Percentiles rank a stretch among this genome's conserved stretches.
Conservation (phyloP, 768 basidiomycete species). For the Russula ochroleuca region DNA sequence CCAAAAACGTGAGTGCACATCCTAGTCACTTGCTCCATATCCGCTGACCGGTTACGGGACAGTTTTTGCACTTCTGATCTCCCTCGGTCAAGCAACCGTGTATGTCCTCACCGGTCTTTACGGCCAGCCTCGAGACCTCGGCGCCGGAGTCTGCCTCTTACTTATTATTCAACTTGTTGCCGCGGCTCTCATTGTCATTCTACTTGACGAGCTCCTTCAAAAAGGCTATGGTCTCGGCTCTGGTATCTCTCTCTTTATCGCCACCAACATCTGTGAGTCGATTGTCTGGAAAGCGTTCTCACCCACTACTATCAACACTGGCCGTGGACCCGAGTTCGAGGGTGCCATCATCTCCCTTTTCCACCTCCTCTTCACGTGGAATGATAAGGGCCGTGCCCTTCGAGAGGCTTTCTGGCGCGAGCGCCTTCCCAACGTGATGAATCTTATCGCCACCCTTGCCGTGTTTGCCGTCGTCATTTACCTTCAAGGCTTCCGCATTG, state of each 20-base stretch:
- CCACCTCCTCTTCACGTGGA: slow-evolving; percentile 97
- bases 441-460: slow-evolving; percentile 84
- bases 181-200: slow-evolving; percentile 93
- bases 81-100: slow-evolving; percentile 94
- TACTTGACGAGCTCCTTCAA: slow-evolving; percentile 97
- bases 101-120: slow-evolving; percentile 97
- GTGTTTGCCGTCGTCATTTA: slow-evolving; percentile 97
- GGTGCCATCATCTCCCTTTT: slow-evolving; percentile 94
- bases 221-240: slow-evolving; percentile 99
- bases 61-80: slow-evolving; percentile 97
- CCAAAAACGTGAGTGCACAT: slow-evolving; percentile 78
- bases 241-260: slow-evolving; percentile 98
- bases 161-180: slow-evolving; percentile 94
- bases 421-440: slow-evolving; percentile 96
- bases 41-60: slow-evolving; percentile 13
- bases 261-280: slow-evolving; percentile 99
- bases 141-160: slow-evolving; percentile 94
- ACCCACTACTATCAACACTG: slow-evolving; percentile 96
- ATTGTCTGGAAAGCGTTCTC: slow-evolving; percentile 99
- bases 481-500: slow-evolving; percentile 97
- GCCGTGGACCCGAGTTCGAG: slow-evolving; percentile 96
- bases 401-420: slow-evolving; percentile 99
- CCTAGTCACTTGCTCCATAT: background rate
- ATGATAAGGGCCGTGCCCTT: slow-evolving; percentile 94
- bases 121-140: slow-evolving; percentile 87